Conservation (phyloP, 495 filamentous ascomycete genomes). For the Trichoderma virens region DNA sequence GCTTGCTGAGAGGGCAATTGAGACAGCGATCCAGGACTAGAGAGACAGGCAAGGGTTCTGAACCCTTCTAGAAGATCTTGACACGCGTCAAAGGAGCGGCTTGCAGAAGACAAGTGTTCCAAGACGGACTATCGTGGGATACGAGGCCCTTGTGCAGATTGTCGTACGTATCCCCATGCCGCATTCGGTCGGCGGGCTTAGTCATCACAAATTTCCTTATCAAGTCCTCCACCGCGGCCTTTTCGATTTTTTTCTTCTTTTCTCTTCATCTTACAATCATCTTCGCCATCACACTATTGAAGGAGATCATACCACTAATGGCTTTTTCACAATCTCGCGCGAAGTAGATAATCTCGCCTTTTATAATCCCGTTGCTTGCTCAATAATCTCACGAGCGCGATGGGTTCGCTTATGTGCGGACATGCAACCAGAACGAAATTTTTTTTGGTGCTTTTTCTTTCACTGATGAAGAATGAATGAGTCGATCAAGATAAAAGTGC, state of each 20-base stretch:
- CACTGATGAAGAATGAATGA: not conserved
- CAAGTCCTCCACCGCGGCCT: not conserved
- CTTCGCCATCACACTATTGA: constrained; percentile 31
- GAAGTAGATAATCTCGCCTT: constrained; percentile 29
- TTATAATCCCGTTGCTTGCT: constrained; percentile 27
- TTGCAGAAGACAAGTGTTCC: constrained; percentile 1
- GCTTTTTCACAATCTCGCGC: constrained; percentile 19
- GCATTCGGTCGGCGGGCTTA: not conserved
- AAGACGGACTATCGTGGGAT: not conserved
- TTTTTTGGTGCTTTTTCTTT: not conserved
- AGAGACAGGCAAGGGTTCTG: not conserved
- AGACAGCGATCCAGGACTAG: not conserved
- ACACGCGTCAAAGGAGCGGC: not conserved
- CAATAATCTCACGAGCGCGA: constrained; percentile 16
- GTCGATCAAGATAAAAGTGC: not conserved
- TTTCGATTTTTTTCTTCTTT: not conserved
- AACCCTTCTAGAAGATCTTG: not conserved
- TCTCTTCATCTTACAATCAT: constrained; percentile 24
- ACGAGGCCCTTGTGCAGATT: not conserved
- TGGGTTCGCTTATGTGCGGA: constrained; percentile 35
- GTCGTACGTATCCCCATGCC: constrained; percentile 7
- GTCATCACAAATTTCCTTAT: not conserved
- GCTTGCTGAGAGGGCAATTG: not conserved
- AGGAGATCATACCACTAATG: constrained; percentile 15
- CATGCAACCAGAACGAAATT: constrained; percentile 14